A percentile compares a stretch with the other conserved stretches of the same genome.
These are phyloP conservation scores for Combretum micranthum DNA, from an alignment of 345 rosid species.

Conservation along the genomic window DNA sequence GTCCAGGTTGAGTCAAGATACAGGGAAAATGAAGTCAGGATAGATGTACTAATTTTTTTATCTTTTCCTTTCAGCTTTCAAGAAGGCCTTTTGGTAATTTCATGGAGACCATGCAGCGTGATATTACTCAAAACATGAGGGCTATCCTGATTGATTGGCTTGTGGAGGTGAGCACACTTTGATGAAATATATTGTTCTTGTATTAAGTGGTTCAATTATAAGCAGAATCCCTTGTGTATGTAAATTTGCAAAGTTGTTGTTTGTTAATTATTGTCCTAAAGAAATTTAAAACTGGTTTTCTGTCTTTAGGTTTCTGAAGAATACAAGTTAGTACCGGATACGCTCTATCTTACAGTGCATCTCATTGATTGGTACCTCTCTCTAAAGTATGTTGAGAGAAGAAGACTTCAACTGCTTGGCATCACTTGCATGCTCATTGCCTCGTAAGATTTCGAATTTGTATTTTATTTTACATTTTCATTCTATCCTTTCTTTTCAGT, in stretches of 20 bases:
- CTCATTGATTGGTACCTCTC: slow-evolving; percentile 76
- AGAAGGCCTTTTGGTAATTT: slow-evolving; percentile 50
- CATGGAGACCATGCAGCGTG: slow-evolving; percentile 68
- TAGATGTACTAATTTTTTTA: slow-evolving; percentile 8
- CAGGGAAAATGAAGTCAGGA: not conserved
- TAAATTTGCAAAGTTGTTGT: not conserved
- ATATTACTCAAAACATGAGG: slow-evolving; percentile 79
- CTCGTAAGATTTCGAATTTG: slow-evolving; percentile 51
- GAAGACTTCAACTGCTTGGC: slow-evolving; percentile 84
- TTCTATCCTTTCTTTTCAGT: too few species aligned
- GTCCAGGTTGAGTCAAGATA: not conserved
- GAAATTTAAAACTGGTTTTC: slow-evolving; percentile 2
- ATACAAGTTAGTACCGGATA: slow-evolving; percentile 76
- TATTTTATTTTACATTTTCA: not conserved
- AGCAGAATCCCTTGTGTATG: not conserved
- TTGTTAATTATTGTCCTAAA: not conserved
- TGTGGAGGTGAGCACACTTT: slow-evolving; percentile 64
- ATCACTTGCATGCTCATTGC: slow-evolving; percentile 93
- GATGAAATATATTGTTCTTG: not conserved
- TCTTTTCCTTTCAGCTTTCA: slow-evolving; percentile 41
- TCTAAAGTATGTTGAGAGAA: slow-evolving; percentile 61
- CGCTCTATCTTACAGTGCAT: slow-evolving; percentile 76
- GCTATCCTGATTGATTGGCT: slow-evolving; percentile 96
- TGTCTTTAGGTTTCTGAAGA: slow-evolving; percentile 85
- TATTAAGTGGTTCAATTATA: not conserved